Conservation (phyloP, 2,329 filamentous ascomycete genomes). For the Fusarium sp. region DNA sequence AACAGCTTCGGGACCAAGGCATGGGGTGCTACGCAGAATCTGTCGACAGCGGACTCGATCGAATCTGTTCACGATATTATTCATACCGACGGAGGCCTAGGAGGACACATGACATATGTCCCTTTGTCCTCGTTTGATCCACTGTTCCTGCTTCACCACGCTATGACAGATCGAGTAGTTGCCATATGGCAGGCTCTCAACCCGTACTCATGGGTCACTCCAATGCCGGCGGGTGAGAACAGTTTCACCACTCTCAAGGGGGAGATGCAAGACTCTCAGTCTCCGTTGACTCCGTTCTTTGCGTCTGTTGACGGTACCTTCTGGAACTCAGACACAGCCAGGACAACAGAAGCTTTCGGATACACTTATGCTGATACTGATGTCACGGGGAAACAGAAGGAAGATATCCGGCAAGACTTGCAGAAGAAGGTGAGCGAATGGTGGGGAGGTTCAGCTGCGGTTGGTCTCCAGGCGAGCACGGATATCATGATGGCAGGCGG, state of each 20-base stretch:
- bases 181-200: constrained; percentile 82
- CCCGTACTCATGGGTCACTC: constrained; percentile 71
- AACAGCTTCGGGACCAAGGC: constrained; percentile 75
- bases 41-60: constrained; percentile 68
- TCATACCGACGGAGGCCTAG: constrained; percentile 66
- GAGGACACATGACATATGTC: constrained; percentile 75
- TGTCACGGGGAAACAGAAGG: constrained; percentile 32
- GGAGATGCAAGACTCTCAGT: constrained; percentile 62
- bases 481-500: constrained; percentile 1
- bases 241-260: constrained; percentile 70
- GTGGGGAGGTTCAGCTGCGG: constrained; percentile 48
- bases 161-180: constrained; percentile 78
- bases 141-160: constrained; percentile 80
- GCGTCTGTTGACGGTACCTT: constrained; percentile 65
- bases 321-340: constrained; percentile 72
- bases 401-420: constrained; percentile 47
- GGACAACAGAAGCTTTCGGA: constrained; percentile 69
- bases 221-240: constrained; percentile 61
- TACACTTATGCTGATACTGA: constrained; percentile 77
- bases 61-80: constrained; percentile 72
- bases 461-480: constrained; percentile 27
- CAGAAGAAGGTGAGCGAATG: constrained; percentile 62
- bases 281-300: constrained; percentile 74
- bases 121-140: constrained; percentile 82
- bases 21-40: constrained; percentile 60